Evolutionary conservation across 148 eudicot genomes (phyloP).

Genomic region (Cornus suecica): DNA sequence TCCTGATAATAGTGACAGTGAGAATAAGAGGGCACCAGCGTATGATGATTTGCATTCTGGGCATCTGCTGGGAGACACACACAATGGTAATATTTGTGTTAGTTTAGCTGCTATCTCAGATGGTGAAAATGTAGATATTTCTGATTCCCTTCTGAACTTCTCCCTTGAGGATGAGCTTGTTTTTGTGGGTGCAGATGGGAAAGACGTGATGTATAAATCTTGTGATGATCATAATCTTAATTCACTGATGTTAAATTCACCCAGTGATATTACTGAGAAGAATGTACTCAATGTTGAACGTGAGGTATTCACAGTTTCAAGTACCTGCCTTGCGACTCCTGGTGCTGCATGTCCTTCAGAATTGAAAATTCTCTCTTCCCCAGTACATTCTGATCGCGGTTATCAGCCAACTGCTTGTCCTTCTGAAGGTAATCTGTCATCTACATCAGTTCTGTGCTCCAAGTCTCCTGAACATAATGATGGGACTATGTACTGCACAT

Average conservation of each 20-base stretch:
- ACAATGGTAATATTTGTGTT: constrained; percentile 24
- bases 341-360: constrained; percentile 25
- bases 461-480: constrained; percentile 36
- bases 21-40: constrained; percentile 23
- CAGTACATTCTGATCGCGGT: constrained; percentile 1
- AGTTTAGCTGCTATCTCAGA: constrained; percentile 32
- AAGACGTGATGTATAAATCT: constrained; percentile 36
- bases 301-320: constrained; percentile 25
- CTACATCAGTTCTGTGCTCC: constrained; percentile 27
- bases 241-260: constrained; percentile 32
- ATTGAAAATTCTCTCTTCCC: constrained; percentile 15
- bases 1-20: constrained; percentile 28
- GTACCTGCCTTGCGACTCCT: constrained; percentile 21
- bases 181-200: constrained; percentile 43
- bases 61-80: constrained; percentile 24
- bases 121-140: constrained; percentile 38
- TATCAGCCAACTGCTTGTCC: constrained; percentile 12
- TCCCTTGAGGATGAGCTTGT: constrained; percentile 43
- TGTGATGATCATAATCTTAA: constrained; percentile 24
- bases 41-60: constrained; percentile 24
- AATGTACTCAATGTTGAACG: constrained; percentile 29
- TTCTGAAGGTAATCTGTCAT: constrained; percentile 28
- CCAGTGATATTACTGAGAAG: constrained; percentile 26
- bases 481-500: constrained; percentile 47
- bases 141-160: constrained; percentile 48